Base-by-base conservation (phyloP, 768 basidiomycete genomes). In the Strobilomyces echinocephalus region DNA sequence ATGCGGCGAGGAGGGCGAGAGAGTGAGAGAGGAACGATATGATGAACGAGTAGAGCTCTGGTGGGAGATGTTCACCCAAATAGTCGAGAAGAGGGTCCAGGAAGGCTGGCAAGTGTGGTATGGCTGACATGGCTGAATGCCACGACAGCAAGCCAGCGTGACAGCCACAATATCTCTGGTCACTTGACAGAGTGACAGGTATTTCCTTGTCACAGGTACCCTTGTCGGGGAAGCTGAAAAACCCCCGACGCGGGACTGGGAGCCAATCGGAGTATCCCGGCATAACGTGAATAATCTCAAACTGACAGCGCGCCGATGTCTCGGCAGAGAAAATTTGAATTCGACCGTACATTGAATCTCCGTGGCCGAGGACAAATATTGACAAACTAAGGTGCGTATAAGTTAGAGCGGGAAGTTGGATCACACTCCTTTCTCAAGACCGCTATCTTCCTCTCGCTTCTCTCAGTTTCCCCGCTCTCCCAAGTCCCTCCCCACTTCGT, bases 61-160 rank as follows among this genome's bases (percentile, higher is more conserved):
- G 67, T 10, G 88, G 86, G 1, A 90, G 73, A 40, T 63, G 69
- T 9, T 79, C 77, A 20, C 76, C 69, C 24, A 89, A 69, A 62
- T 76, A 83, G 7, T 76, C 64, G 36, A 90, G 74, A 2, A 83
- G 33, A 15, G 79, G 78, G 54, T 79, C 77, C 52, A 88, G 65
- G 49, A 83, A 65, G 21, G 68, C 72, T n/a, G 79, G 79, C 26
- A 83, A 62, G 20, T 21, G 47, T 20, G 68, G 67, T 24, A 68
- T 52, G 63, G 73, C 64, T 67, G 65, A 46, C 52, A 61, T 64
- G 62, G 35, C 45, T 38, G 9, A 16, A 33, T 67, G 64, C 62
- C 60, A 65, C 64, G 63, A 57, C 54, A 49, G 39, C 54, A 42
- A 14, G 24, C 31, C 5, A 40, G 49, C 55, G 64, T 66, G 65